A percentile compares a stretch with the other conserved stretches of the same genome.
Conservation (phyloP, 1,284 basidiomycete species). For the Trichosporon sp. region DNA sequence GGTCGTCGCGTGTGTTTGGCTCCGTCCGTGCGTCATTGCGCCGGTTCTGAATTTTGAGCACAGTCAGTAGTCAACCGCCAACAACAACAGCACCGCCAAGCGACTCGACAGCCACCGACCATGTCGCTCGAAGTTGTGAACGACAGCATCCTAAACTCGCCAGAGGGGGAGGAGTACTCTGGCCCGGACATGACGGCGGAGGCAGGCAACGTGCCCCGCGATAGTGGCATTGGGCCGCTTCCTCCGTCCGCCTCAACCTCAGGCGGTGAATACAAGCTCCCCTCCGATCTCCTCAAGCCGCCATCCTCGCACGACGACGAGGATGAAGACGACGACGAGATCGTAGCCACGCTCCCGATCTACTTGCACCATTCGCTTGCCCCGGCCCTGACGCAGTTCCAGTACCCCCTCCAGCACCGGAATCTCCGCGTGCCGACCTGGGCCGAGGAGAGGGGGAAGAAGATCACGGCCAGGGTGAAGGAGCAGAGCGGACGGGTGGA, state of each 20-base stretch:
- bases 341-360: slow-evolving; percentile 49
- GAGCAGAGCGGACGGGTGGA: slow-evolving; percentile 51
- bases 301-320: slow-evolving; percentile 28
- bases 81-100: not conserved
- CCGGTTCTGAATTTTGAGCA: slow-evolving; percentile 7
- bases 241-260: not conserved
- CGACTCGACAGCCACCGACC: not conserved
- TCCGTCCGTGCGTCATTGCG: slow-evolving; percentile 4
- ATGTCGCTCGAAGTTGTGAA: slow-evolving; percentile 15
- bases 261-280: not conserved
- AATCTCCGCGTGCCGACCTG: slow-evolving; percentile 44
- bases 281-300: not conserved
- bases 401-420: slow-evolving; percentile 52
- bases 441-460: slow-evolving; percentile 49
- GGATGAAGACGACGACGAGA: slow-evolving; percentile 45
- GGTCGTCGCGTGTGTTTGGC: not conserved
- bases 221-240: not conserved
- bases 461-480: slow-evolving; percentile 52
- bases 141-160: not conserved
- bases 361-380: slow-evolving; percentile 47
- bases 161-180: not conserved
- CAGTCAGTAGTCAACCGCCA: too few species aligned
- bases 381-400: slow-evolving; percentile 49
- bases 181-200: not conserved
- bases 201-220: not conserved